These are phyloP conservation scores for Malus domestica DNA, from an alignment of 306 rosid genomes.

Conservation along the genomic window ASM211411v1 NC_041805.1:11640501-11641000, in stretches of 20 bases:
- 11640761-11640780: background rate
- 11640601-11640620: constrained; percentile 56
- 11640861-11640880: no score
- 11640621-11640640: constrained; percentile 53
- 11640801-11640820: background rate
- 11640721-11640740: constrained; percentile 84
- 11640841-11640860: background rate
- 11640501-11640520: constrained; percentile 81
- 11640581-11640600: constrained; percentile 66
- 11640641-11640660: constrained; percentile 47
- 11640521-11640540: constrained; percentile 63
- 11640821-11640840: background rate
- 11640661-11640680: constrained; percentile 54
- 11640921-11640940: no score
- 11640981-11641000: no score
- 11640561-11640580: constrained; percentile 54
- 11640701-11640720: constrained; percentile 59
- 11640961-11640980: no score
- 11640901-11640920: no score
- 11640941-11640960: no score
- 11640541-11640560: constrained; percentile 79
- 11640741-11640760: constrained; percentile 81
- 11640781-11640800: background rate
- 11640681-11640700: constrained; percentile 53
- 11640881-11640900: no score